Percentiles rank a stretch among this genome's conserved stretches.
phyloP scores from a whole-genome alignment of 148 eudicot species.

The Silene latifolia region DNA sequence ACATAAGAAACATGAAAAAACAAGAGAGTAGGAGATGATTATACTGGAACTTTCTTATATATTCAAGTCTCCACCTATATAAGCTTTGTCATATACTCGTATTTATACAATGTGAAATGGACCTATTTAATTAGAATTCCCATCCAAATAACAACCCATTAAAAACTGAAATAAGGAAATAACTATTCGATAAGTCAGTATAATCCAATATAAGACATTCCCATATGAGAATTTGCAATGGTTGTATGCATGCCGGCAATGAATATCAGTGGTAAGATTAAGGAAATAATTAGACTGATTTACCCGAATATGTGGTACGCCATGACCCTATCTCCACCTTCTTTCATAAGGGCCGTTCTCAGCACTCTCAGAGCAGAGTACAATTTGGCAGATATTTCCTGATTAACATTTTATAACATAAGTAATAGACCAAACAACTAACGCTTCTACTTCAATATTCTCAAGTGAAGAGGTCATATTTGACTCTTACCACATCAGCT shows the following conservation, averaged over 20 bases:
- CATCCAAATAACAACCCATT: background rate
- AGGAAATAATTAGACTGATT: constrained; percentile 22
- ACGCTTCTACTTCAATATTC: background rate
- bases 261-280: background rate
- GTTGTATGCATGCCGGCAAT: background rate
- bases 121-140: too few relatives aligned
- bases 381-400: constrained; percentile 68
- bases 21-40: background rate
- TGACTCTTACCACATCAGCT: constrained; percentile 38
- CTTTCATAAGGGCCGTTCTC: constrained; percentile 47
- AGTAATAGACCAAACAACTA: constrained; percentile 3
- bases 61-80: too few relatives aligned
- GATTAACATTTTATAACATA: constrained; percentile 14
- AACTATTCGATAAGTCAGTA: background rate
- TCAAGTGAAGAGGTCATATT: background rate
- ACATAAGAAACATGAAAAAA: background rate
- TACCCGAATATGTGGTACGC: constrained; percentile 79
- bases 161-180: background rate
- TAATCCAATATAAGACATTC: background rate
- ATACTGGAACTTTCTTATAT: too few relatives aligned
- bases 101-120: too few relatives aligned
- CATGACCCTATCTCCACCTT: constrained; percentile 53
- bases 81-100: too few relatives aligned
- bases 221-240: background rate
- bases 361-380: constrained; percentile 54